A percentile compares a stretch with the other conserved stretches of the same genome.
Evolutionary conservation across 257 asterid species (phyloP).

Genomic region (Eustoma russellianum): DNA sequence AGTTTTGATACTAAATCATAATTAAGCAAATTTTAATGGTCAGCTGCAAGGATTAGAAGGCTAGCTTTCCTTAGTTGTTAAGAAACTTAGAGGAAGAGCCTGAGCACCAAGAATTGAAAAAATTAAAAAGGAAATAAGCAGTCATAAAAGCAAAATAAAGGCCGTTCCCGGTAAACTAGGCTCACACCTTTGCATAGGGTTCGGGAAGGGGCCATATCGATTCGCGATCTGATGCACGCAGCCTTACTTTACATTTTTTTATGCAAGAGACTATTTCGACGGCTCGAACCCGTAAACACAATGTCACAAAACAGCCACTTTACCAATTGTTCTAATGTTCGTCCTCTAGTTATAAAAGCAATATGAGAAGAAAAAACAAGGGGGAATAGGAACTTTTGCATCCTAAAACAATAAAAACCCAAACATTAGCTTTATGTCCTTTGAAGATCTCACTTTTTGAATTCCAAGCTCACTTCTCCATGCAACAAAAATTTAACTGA

Average conservation of each 20-base stretch:
- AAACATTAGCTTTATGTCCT: slow-evolving; percentile 58
- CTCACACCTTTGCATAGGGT: no score
- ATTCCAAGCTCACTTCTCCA: slow-evolving; percentile 78
- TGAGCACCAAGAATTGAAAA: slow-evolving; percentile 34
- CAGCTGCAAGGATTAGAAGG: neutral
- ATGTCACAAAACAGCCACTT: no score
- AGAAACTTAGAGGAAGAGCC: slow-evolving; percentile 26
- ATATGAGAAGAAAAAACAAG: slow-evolving; percentile 17
- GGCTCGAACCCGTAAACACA: no score
- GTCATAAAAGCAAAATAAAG: slow-evolving; percentile 48
- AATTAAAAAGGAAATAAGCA: slow-evolving; percentile 22
- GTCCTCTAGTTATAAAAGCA: no score
- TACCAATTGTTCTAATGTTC: no score
- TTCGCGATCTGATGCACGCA: no score
- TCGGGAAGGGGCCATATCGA: no score
- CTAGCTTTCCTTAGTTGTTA: slow-evolving; percentile 47
- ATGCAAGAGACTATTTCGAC: no score
- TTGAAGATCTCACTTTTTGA: slow-evolving; percentile 60
- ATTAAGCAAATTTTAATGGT: no score
- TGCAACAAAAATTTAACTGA: slow-evolving; percentile 34
- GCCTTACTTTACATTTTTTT: no score
- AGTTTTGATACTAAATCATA: no score
- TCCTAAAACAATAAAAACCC: slow-evolving; percentile 30
- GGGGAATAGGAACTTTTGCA: slow-evolving; percentile 30
- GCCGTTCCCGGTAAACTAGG: no score